These are phyloP conservation scores for Silybum marianum DNA, from an alignment of 129 eudicot genomes.

Conservation along the genomic window DNA sequence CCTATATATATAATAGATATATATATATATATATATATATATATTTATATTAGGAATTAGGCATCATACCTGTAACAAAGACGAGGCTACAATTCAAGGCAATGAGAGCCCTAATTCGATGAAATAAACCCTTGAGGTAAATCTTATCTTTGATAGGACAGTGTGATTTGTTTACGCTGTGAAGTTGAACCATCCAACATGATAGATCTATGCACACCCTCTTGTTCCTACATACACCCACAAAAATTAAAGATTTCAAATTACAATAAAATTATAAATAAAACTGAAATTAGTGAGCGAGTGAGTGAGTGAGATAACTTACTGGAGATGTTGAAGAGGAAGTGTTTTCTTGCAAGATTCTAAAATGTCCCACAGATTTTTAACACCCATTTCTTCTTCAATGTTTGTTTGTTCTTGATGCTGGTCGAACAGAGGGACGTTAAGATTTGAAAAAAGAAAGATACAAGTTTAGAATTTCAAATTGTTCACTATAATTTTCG, in stretches of 20 bases:
- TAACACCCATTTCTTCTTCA: constrained; percentile 72
- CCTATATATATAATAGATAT: too few species aligned
- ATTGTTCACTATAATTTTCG: not conserved
- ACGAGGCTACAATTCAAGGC: constrained; percentile 88
- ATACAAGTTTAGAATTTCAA: not conserved
- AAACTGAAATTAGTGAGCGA: constrained; percentile 2
- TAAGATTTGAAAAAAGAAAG: constrained; percentile 18
- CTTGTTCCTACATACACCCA: constrained; percentile 61
- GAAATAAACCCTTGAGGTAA: constrained; percentile 84
- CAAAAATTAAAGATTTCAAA: not conserved
- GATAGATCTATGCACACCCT: constrained; percentile 95
- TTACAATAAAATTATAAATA: not conserved
- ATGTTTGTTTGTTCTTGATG: constrained; percentile 11
- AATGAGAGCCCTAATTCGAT: constrained; percentile 85
- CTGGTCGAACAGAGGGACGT: constrained; percentile 13
- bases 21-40: too few species aligned
- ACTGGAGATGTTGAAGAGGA: constrained; percentile 95
- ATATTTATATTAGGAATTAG: not conserved
- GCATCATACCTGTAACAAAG: constrained; percentile 72
- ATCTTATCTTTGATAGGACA: constrained; percentile 66
- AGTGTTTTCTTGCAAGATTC: constrained; percentile 96
- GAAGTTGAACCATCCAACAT: constrained; percentile 98
- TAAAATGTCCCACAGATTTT: constrained; percentile 82
- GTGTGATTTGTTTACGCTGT: constrained; percentile 56
- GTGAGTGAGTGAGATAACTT: constrained; percentile 27